These are phyloP conservation scores for Macadamia tetraphylla DNA, from an alignment of 164 flowering plant species.

Conservation along the genomic window DNA sequence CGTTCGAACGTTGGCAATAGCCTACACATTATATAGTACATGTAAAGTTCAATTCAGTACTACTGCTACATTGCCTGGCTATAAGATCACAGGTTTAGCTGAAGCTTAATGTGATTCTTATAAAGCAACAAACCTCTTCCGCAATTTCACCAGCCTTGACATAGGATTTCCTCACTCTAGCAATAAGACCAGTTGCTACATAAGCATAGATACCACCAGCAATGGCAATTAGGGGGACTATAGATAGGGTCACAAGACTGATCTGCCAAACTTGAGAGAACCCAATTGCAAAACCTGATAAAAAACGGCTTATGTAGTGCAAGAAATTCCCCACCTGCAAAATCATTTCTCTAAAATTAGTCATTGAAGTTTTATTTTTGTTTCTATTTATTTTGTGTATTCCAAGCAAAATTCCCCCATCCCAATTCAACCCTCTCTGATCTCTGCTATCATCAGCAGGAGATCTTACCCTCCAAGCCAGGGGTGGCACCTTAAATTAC, in stretches of 20 bases:
- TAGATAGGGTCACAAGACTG: conserved; percentile 84
- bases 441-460: too few relatives aligned
- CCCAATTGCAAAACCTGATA: conserved; percentile 78
- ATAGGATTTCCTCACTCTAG: conserved; percentile 78
- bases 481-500: too few relatives aligned
- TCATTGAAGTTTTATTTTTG: not conserved
- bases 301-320: conserved; percentile 88
- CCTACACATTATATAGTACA: conserved; percentile 31
- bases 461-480: too few relatives aligned
- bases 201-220: conserved; percentile 92
- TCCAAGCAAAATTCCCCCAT: too few relatives aligned
- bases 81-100: too few relatives aligned
- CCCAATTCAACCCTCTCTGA: too few relatives aligned
- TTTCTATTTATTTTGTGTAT: too few relatives aligned
- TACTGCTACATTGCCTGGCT: too few relatives aligned
- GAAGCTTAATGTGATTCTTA: not conserved
- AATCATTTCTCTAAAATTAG: not conserved
- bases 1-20: conserved; percentile 84
- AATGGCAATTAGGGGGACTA: conserved; percentile 86
- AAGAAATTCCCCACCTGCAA: conserved; percentile 85
- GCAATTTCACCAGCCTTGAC: conserved; percentile 92
- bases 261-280: conserved; percentile 91
- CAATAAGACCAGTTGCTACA: conserved; percentile 77
- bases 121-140: conserved; percentile 65
- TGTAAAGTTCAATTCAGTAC: too few relatives aligned